Evolutionary conservation across 495 filamentous ascomycete genomes (phyloP), one percentile per base, ranked within the genome.

Genomic region (Platismatia glauca): DNA sequence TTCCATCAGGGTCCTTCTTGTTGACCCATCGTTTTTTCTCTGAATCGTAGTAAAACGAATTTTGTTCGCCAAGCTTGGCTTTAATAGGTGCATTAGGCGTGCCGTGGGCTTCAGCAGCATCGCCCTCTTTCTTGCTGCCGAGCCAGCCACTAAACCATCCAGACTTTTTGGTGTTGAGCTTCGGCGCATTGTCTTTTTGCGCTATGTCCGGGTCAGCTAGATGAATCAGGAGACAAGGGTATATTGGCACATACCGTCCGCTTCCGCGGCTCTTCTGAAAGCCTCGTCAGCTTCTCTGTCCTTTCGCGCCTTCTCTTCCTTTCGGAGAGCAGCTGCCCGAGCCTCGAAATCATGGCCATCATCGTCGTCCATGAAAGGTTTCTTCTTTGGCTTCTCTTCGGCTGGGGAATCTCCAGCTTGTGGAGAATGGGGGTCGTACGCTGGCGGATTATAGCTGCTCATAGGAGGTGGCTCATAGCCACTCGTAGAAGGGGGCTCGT

Each of bases 11-110:
- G 3, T 84, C 86, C 71, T 97, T 97, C 78, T 97, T 96, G 74
- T 99, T 96, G 74, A 99, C 83, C 95, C 95, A 99, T 70, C 93
- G 90, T 79, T 95, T 95, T 60, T 96, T 80, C 27, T 96, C 89
- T 6, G 89, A 86, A 73, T 99, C 95, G 66, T 93, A 99, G 66
- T 91, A 87, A 75, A 99, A 97, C 15, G 84, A 89, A 69, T 81
- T 94, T 68, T 93, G 87, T 73, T 99, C 95, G 63, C 95, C 95
- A 34, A 99, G 85, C 70, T 99, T 97, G 57, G 95, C 95, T 68
- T 82, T 85, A 75, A 97, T 93, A 50, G 94, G 91, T 48, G 84
- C 83, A 64, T 85, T 84, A 8, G 79, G 72, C 37, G 68, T 72
- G 37, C 73, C 71, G 15, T 72, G 62, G 7, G 63, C 29, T 61